Conservation (phyloP, 176 grass and related monocot species). For the Avena insularis region DNA sequence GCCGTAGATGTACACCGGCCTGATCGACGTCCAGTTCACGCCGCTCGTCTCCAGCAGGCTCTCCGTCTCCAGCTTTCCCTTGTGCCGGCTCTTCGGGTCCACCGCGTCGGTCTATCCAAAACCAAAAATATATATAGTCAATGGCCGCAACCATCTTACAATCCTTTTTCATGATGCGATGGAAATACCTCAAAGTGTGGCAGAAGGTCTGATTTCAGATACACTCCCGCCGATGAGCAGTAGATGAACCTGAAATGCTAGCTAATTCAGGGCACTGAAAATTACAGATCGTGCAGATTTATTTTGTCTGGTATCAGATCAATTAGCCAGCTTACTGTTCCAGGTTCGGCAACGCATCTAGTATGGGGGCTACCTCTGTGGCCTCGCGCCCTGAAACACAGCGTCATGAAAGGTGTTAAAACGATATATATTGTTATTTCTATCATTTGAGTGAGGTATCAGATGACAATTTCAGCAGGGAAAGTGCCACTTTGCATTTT, state of each 20-base stretch:
- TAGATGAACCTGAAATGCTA: conserved; percentile 77
- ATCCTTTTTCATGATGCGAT: background rate
- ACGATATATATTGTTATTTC: background rate
- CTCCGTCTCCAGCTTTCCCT: conserved; percentile 99
- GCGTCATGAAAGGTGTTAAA: background rate
- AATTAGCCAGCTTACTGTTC: conserved; percentile 69
- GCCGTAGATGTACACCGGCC: conserved; percentile 97
- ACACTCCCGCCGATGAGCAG: conserved; percentile 95
- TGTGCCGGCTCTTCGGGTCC: conserved; percentile 97
- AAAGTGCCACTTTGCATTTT: background rate
- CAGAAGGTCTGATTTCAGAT: conserved; percentile 84
- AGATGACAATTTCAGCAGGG: background rate
- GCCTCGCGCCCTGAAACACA: conserved; percentile 80
- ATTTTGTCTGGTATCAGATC: background rate
- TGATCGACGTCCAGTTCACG: conserved; percentile 92
- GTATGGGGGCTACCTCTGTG: conserved; percentile 70
- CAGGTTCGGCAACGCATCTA: conserved; percentile 86
- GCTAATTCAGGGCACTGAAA: conserved; percentile 8
- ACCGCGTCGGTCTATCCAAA: conserved; percentile 66
- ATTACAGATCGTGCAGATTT: background rate
- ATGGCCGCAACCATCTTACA: background rate
- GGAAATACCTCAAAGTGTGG: conserved; percentile 80
- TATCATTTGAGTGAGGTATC: background rate
- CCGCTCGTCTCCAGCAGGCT: conserved; percentile 65
- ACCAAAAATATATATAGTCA: background rate